Evolutionary conservation across 306 rosid species (phyloP).

Genomic region (Begonia fuchsioides): DNA sequence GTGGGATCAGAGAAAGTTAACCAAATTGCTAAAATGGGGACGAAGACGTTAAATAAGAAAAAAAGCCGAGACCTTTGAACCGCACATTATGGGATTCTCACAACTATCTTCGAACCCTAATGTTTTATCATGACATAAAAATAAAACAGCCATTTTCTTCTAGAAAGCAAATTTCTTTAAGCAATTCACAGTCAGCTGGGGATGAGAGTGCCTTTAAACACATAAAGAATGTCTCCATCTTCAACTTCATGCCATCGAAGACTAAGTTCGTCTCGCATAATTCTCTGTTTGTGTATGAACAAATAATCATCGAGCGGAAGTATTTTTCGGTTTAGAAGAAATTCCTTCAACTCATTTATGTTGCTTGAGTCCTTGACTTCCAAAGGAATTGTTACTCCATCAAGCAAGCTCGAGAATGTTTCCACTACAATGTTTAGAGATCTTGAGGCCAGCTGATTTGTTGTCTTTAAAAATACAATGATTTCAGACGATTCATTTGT

Average conservation of each 20-base stretch:
- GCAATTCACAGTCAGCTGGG: no score
- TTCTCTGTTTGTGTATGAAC: slow-evolving; percentile 83
- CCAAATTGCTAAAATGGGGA: no score
- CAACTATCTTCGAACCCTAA: no score
- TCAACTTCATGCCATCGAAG: slow-evolving; percentile 83
- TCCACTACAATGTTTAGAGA: slow-evolving; percentile 42
- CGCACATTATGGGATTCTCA: no score
- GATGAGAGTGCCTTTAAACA: slow-evolving; percentile 59
- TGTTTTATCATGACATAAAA: no score
- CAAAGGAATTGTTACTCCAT: slow-evolving; percentile 59
- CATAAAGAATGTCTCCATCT: slow-evolving; percentile 61
- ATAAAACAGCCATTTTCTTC: not conserved
- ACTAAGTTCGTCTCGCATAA: slow-evolving; percentile 65
- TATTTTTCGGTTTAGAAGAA: slow-evolving; percentile 37
- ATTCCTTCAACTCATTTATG: slow-evolving; percentile 40
- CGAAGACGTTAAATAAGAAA: no score
- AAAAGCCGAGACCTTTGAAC: no score
- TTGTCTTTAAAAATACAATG: slow-evolving; percentile 31
- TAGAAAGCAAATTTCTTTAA: no score
- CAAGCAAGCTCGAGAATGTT: slow-evolving; percentile 69
- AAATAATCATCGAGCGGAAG: slow-evolving; percentile 61
- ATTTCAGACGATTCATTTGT: slow-evolving; percentile 50
- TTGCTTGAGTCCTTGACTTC: slow-evolving; percentile 52
- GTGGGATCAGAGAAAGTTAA: no score
- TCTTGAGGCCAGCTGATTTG: slow-evolving; percentile 25